These are phyloP conservation scores for Pythium pectinolyticum DNA, from an alignment of 352 stramenopile genomes.

Conservation along the genomic window DNA sequence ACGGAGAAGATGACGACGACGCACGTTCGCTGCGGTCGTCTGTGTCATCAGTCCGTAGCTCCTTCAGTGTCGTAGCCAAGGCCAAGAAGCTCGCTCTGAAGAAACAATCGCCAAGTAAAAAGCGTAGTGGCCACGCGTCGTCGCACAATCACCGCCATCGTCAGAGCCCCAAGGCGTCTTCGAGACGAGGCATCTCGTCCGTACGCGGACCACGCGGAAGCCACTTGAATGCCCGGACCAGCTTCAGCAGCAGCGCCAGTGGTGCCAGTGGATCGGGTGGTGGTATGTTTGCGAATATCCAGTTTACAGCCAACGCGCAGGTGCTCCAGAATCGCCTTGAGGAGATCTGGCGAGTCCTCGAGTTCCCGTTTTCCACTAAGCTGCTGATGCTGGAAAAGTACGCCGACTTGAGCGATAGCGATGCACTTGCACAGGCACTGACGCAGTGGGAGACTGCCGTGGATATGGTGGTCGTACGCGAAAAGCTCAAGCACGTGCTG, in stretches of 20 bases:
- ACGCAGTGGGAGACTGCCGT: constrained; percentile 44
- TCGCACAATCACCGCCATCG: neutral
- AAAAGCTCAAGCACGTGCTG: constrained; percentile 48
- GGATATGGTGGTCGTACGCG: constrained; percentile 45
- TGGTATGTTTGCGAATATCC: constrained; percentile 17
- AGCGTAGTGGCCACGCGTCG: no score
- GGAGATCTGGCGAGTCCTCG: constrained; percentile 49
- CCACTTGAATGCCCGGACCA: constrained; percentile 12
- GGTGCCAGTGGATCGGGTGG: constrained; percentile 15
- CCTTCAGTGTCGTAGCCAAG: constrained; percentile 17
- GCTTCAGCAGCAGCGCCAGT: constrained; percentile 25
- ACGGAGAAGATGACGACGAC: constrained; percentile 26
- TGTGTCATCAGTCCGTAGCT: constrained; percentile 20
- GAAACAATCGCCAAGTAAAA: no score
- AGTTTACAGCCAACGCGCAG: constrained; percentile 40
- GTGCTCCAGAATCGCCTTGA: constrained; percentile 58
- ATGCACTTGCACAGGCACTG: constrained; percentile 42
- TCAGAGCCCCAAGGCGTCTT: neutral
- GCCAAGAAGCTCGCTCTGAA: neutral
- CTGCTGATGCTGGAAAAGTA: constrained; percentile 68
- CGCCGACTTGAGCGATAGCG: constrained; percentile 46
- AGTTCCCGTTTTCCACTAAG: constrained; percentile 64
- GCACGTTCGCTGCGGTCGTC: constrained; percentile 16
- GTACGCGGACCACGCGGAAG: constrained; percentile 18
- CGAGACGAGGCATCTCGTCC: neutral